These are phyloP conservation scores for Fusarium protoensiforme DNA, from an alignment of 2,329 filamentous ascomycete species.

Conservation along the genomic window DNA sequence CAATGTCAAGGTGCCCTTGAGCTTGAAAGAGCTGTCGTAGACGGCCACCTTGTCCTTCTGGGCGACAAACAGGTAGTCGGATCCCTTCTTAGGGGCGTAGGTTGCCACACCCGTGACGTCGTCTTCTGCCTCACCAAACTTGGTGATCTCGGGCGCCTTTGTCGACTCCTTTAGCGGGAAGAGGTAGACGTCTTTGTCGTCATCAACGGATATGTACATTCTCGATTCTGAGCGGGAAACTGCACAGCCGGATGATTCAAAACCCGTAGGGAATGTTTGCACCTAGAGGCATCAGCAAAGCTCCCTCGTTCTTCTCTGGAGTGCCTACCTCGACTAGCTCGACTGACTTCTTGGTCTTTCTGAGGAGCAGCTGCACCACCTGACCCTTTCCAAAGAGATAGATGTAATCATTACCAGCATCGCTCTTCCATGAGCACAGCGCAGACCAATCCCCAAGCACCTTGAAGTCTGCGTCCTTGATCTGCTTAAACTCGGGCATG, in stretches of 20 bases:
- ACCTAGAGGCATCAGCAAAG: conserved; percentile 41
- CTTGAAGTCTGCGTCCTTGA: conserved; percentile 46
- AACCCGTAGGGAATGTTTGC: conserved; percentile 54
- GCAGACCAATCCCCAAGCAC: conserved; percentile 60
- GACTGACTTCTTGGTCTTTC: conserved; percentile 38
- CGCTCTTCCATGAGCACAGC: conserved; percentile 57
- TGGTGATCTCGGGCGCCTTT: conserved; percentile 47
- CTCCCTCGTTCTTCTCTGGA: accelerated
- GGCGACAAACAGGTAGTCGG: conserved; percentile 56
- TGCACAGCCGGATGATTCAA: conserved; percentile 57
- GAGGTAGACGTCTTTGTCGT: conserved; percentile 50
- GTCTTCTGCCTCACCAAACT: conserved; percentile 49
- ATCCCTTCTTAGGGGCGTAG: conserved; percentile 51
- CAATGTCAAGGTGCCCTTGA: conserved; percentile 51
- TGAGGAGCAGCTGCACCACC: conserved; percentile 52
- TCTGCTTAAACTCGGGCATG: conserved; percentile 44
- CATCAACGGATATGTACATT: conserved; percentile 55
- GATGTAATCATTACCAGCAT: conserved; percentile 55
- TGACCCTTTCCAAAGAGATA: conserved; percentile 58
- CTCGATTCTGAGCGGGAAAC: conserved; percentile 48
- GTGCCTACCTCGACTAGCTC: conserved; percentile 52
- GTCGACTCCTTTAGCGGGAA: conserved; percentile 55
- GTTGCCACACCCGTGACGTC: conserved; percentile 55
- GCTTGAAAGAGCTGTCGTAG: conserved; percentile 50
- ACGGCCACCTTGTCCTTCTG: conserved; percentile 51